A percentile compares a stretch with the other conserved stretches of the same genome.
Conservation (phyloP, 2,329 filamentous ascomycete genomes). For the Clarireedia monteithiana region DNA sequence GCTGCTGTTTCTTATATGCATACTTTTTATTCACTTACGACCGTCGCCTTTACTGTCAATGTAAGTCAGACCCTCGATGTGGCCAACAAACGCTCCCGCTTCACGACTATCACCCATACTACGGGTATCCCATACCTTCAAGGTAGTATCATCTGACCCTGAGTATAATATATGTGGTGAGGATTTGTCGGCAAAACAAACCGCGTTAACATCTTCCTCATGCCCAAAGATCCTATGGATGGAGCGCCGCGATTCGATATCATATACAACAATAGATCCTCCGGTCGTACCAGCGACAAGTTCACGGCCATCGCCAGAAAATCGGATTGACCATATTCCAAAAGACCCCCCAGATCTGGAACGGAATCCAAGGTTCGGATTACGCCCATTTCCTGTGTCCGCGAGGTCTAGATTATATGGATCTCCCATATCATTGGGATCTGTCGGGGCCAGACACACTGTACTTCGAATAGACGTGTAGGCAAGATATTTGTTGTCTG, state of each 20-base stretch:
- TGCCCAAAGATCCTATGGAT: constrained; percentile 62
- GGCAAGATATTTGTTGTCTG: constrained; percentile 85
- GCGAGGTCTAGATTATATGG: constrained; percentile 73
- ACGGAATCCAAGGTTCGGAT: not conserved
- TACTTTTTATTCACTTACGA: constrained; percentile 30
- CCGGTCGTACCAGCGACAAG: constrained; percentile 83
- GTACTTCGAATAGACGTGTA: constrained; percentile 83
- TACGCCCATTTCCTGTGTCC: constrained; percentile 34
- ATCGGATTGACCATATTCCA: constrained; percentile 83
- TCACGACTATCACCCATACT: constrained; percentile 79
- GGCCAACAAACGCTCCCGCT: constrained; percentile 58
- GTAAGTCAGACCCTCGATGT: constrained; percentile 60
- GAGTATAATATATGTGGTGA: constrained; percentile 94
- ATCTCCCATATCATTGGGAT: constrained; percentile 72
- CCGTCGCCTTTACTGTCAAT: constrained; percentile 64
- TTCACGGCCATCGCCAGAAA: constrained; percentile 84
- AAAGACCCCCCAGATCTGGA: constrained; percentile 32
- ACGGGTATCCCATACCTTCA: constrained; percentile 94
- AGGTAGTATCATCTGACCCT: constrained; percentile 85
- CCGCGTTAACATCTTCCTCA: constrained; percentile 85
- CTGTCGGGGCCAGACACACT: constrained; percentile 81
- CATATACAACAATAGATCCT: constrained; percentile 78
- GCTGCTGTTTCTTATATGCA: not conserved
- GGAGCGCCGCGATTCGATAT: constrained; percentile 72
- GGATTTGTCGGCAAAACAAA: constrained; percentile 83